Evolutionary conservation across 305 asterid genomes (phyloP), one percentile per base, ranked within the genome.

Genomic region (Fraxinus angustifolia): DNA sequence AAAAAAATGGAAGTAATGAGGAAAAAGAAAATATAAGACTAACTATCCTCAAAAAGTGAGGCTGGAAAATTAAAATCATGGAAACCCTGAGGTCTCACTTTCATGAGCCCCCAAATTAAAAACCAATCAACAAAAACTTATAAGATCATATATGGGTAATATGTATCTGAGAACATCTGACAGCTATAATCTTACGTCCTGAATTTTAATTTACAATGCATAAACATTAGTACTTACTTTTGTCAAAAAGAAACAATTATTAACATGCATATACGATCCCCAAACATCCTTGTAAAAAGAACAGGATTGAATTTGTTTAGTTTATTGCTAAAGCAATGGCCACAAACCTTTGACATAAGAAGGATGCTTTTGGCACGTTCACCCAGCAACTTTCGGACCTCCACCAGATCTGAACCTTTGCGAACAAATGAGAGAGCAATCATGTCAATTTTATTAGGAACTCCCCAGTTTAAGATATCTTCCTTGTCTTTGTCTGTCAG

Each of bases 371-470:
- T 91, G 6, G 95, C 84, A 68, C 90, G 91, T 60, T 82, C 71
- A 16, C 94, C 94, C 50, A 91, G 80, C 83, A 89, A 67, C 91
- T 91, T 87, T 58, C 94, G 88, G 33, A 91, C 93, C 84, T 87
- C 88, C 28, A 91, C 84, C 85, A 91, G 84, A 79, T 91, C 94
- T 0, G 94, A 91, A 42, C 94, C 93, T 76, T 89, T 91, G 60
- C 91, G 92, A 40, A 91, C 94, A 82, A 91, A 91, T 26, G 94
- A 91, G 42, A 91, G 88, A 50, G 92, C 92, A 87, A 89, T 88
- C 88, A 91, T 91, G 87, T 91, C 92, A 65, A 91, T 91, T 40
- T 87, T 73, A 79, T 89, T 91, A 14, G 94, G 92, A 60, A 91
- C 88, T 17, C 94, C 94, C 92, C 94, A 91, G 16, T 88, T 82